Conservation (phyloP, 441 rosid genomes). For the Gossypium schwendimanii region DNA sequence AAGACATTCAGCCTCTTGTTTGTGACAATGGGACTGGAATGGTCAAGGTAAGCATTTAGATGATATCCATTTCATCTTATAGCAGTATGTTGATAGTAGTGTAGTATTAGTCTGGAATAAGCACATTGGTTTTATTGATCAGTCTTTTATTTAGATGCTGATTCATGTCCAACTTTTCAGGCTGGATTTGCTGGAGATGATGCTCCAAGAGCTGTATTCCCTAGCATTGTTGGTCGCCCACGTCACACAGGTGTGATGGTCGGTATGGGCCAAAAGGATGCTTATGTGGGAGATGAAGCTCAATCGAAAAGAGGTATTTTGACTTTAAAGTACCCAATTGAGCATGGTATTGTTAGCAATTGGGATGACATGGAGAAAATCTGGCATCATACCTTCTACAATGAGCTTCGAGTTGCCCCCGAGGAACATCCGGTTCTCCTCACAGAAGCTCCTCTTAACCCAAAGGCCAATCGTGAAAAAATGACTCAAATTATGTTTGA, state of each 20-base stretch:
- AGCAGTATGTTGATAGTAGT: background rate
- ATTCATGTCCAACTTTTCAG: slow-evolving; percentile 24
- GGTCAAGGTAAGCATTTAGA: slow-evolving; percentile 51
- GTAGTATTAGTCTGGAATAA: background rate
- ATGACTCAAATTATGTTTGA: slow-evolving; percentile 77
- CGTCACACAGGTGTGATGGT: slow-evolving; percentile 77
- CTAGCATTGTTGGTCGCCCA: slow-evolving; percentile 69
- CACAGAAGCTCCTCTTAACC: slow-evolving; percentile 65
- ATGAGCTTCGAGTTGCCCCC: slow-evolving; percentile 66
- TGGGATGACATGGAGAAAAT: slow-evolving; percentile 87
- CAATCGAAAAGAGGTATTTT: slow-evolving; percentile 21
- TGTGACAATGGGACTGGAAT: slow-evolving; percentile 86
- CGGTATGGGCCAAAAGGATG: slow-evolving; percentile 71
- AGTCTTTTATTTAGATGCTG: background rate
- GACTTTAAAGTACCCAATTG: slow-evolving; percentile 43
- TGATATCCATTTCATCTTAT: background rate
- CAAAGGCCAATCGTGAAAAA: slow-evolving; percentile 68
- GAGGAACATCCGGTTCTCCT: slow-evolving; percentile 71
- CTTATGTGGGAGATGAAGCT: slow-evolving; percentile 27
- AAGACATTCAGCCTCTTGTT: slow-evolving; percentile 76
- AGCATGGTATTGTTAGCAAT: slow-evolving; percentile 62
- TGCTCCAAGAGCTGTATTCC: slow-evolving; percentile 82
- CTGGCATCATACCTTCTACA: slow-evolving; percentile 71
- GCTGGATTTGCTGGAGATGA: slow-evolving; percentile 86
- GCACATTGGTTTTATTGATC: background rate